These are phyloP conservation scores for Rhizopus microsporus DNA, from an alignment of 371 early-diverging fungal genomes.

Conservation along the genomic window DNA sequence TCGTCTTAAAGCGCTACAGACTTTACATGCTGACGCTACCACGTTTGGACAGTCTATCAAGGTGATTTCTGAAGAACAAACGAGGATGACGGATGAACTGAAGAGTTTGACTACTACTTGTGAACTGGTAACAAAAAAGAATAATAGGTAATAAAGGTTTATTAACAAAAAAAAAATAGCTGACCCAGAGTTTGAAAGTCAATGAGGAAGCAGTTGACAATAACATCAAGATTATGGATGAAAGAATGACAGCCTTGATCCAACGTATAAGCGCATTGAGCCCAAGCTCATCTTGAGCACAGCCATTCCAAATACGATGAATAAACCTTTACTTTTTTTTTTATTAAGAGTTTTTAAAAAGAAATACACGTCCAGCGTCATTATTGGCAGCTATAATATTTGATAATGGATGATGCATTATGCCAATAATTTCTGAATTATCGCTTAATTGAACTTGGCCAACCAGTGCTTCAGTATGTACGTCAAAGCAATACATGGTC, in stretches of 20 bases:
- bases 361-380: slow-evolving; percentile 65
- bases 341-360: slow-evolving; percentile 39
- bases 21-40: slow-evolving; percentile 82
- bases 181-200: slow-evolving; percentile 65
- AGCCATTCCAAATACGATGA: too few relatives aligned
- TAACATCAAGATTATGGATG: slow-evolving; percentile 72
- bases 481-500: slow-evolving; percentile 59
- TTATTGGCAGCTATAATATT: slow-evolving; percentile 73
- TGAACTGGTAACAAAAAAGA: slow-evolving; percentile 34
- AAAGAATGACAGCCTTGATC: slow-evolving; percentile 64
- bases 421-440: slow-evolving; percentile 67
- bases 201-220: slow-evolving; percentile 65
- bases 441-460: slow-evolving; percentile 45
- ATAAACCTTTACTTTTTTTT: neutral
- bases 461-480: slow-evolving; percentile 48
- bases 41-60: slow-evolving; percentile 76
- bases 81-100: slow-evolving; percentile 68
- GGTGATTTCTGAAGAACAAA: slow-evolving; percentile 74
- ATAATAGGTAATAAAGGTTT: too few relatives aligned
- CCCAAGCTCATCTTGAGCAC: neutral
- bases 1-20: slow-evolving; percentile 78
- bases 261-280: slow-evolving; percentile 54
- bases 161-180: slow-evolving; percentile 26
- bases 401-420: slow-evolving; percentile 73
- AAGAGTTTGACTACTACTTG: slow-evolving; percentile 65